phyloP scores from a whole-genome alignment of 352 stramenopile species.

The Globisporangium ultimum region DNA sequence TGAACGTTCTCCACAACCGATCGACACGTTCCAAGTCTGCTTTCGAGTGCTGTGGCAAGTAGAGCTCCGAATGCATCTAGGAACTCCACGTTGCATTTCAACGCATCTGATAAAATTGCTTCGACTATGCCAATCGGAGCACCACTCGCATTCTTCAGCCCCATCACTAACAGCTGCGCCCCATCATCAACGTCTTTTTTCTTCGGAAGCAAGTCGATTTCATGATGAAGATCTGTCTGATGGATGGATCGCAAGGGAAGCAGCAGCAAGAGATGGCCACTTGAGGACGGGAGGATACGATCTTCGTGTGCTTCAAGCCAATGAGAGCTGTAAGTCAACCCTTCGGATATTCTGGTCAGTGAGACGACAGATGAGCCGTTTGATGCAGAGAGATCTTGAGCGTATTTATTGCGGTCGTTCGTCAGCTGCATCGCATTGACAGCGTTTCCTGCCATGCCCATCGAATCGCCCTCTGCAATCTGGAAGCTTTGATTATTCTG shows the following conservation, averaged over 20 bases:
- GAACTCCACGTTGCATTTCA: conserved; percentile 10
- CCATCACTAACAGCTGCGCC: conserved; percentile 17
- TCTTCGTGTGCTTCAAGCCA: conserved; percentile 8
- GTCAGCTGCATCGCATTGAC: conserved; percentile 4
- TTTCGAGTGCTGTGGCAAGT: conserved; percentile 15
- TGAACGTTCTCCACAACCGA: conserved; percentile 9
- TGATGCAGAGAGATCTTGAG: conserved; percentile 1
- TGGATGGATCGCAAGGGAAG: conserved; percentile 8
- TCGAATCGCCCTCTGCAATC: neutral
- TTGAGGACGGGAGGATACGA: conserved; percentile 12
- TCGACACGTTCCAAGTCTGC: conserved; percentile 9
- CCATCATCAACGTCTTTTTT: neutral
- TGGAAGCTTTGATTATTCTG: conserved; percentile 7
- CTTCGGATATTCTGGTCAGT: neutral
- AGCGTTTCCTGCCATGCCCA: conserved; percentile 12
- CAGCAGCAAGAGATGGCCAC: conserved; percentile 15
- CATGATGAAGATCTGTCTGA: conserved; percentile 2
- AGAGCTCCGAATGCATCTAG: conserved; percentile 19
- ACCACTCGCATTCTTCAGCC: conserved; percentile 6
- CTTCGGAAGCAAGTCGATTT: conserved; percentile 13
- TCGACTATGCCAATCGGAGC: conserved; percentile 15
- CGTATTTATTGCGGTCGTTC: neutral
- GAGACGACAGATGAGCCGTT: neutral
- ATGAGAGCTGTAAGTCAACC: neutral
- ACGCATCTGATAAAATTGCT: conserved; percentile 8